Evolutionary conservation across 2,329 filamentous ascomycete genomes (phyloP).

Genomic region (Ambrosiella cleistominuta): DNA sequence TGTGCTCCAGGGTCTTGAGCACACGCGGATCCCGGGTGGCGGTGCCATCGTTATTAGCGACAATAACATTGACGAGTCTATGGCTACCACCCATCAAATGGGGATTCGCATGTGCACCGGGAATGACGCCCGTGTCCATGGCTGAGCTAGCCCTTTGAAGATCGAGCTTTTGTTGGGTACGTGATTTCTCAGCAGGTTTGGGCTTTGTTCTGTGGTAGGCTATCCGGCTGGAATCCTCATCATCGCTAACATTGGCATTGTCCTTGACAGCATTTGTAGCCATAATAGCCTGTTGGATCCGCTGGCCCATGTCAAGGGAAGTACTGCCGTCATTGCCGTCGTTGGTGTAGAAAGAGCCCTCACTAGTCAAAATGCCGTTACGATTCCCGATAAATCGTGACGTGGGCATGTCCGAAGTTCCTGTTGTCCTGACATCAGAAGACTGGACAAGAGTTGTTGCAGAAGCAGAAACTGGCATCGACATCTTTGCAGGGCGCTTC

Average conservation of each 20-base stretch:
- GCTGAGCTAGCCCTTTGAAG: conserved; percentile 55
- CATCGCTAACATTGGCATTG: conserved; percentile 14
- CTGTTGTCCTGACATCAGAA: neutral
- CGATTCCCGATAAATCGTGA: conserved; percentile 41
- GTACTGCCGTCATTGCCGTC: conserved; percentile 16
- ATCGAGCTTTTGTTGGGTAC: conserved; percentile 60
- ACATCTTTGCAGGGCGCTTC: neutral
- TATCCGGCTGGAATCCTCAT: conserved; percentile 21
- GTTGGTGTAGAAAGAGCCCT: conserved; percentile 33
- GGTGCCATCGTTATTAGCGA: conserved; percentile 34
- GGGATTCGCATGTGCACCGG: conserved; percentile 15
- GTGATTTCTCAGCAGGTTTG: conserved; percentile 37
- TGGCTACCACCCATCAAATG: conserved; percentile 26
- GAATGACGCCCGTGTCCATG: conserved; percentile 37
- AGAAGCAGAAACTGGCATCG: conserved; percentile 5
- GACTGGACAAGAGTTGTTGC: conserved; percentile 1
- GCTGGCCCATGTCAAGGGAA: conserved; percentile 20
- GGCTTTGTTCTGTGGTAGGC: conserved; percentile 19
- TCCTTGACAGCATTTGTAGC: neutral
- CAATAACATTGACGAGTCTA: conserved; percentile 31
- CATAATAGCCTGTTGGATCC: conserved; percentile 15
- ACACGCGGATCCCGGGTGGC: conserved; percentile 42
- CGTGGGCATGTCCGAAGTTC: conserved; percentile 32
- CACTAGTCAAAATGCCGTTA: conserved; percentile 30
- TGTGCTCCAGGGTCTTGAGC: conserved; percentile 47